Base-by-base conservation (phyloP, 2,329 filamentous ascomycete genomes). In the Penicillium sp. region DNA sequence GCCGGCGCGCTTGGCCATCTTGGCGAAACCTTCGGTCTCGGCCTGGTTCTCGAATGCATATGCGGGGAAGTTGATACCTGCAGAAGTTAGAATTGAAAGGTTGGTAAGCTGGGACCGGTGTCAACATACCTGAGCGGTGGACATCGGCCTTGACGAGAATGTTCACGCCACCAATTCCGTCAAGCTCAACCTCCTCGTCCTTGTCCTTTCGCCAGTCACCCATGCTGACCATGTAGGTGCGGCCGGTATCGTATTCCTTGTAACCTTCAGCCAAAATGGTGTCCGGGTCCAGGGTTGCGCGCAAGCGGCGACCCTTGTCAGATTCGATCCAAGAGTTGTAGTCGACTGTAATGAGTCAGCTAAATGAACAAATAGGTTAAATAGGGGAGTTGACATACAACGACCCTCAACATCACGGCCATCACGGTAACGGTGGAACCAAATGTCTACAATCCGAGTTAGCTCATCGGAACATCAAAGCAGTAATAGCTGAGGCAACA, bases 321-420 rank as follows among this genome's bases (percentile, higher is more conserved):
- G 93, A 93, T 78, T 99, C 95, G 67, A 96, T 85, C 95, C 95
- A 99, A 1, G 95, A 98, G 78, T 99, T 99, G 81, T 99, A 99
- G 74, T 99, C 95, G 72, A 98, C 91, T 95, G 59, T 35, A 42
- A 11, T 26, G 54, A 19, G 56, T 74, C 63, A 72, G 65, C 51
- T 64, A 54, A 61, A n/a, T 22, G 21, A 31, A n/a, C 51, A 48
- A 31, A 21, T 27, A 16, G 16, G 16, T 10, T n/a, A 31, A 19
- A 52, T 22, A 46, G 16, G 26, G 21, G 42, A 37, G 6, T 29
- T 19, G 44, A 81, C 89, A 79, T 81, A 95, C 91, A 99, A 83
- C 91, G 87, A 62, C 95, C 95, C 79, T 99, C 95, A 65, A 98
- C 93, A 72, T 99, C 93, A 51, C 82, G 82, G 26, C 87, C 85